Evolutionary conservation across 495 filamentous ascomycete species (phyloP), one percentile per base, ranked within the genome.

Genomic region (Penicillium bovifimosum): DNA sequence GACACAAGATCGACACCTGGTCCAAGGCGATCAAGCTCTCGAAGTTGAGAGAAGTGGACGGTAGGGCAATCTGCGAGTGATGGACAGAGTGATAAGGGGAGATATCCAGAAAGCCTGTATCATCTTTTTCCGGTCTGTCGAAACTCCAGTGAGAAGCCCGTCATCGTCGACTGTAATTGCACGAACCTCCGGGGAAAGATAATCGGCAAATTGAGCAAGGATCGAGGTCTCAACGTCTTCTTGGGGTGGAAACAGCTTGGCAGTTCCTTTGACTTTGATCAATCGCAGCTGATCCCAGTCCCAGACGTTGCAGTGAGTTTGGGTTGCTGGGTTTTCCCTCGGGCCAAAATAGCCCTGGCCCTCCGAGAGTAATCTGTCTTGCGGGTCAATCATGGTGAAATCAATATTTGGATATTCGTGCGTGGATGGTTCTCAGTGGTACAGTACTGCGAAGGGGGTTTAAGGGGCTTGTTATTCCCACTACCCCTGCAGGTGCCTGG

Each of bases 231-330:
- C 56, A 6, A 56, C 13, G 44, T 62, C 47, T 29, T 53, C 53
- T 7, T 60, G 49, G 29, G 56, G 56, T 10, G 24, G 56, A 34
- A 60, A 63, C 0, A 65, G 53, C 31, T 60, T 60, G n/a, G 59
- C 60, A 13, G 51, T 58, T 31, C 60, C 60, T 54, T 63, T 60
- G 10, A 63, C 35, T 33, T 63, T 63, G 24, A 61, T 35, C 52
- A 59, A 47, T n/a, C 55, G 44, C 24, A 58, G 17, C 11, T 40
- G 51, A 50, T 50, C 55, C 55, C 50, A 61, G 42, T 65, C 60
- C 60, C 60, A 61, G 36, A 61, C 54, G 34, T 63, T 53, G 54
- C 54, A 63, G 26, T 54, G 32, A 8, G 55, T 24, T 50, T 54
- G 32, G 33, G 55, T 54, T 13, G 17, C 28, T 6, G 55, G 55